These are phyloP conservation scores for Fusarium cyanostomum DNA, from an alignment of 2,329 filamentous ascomycete species.

Conservation along the genomic window DNA sequence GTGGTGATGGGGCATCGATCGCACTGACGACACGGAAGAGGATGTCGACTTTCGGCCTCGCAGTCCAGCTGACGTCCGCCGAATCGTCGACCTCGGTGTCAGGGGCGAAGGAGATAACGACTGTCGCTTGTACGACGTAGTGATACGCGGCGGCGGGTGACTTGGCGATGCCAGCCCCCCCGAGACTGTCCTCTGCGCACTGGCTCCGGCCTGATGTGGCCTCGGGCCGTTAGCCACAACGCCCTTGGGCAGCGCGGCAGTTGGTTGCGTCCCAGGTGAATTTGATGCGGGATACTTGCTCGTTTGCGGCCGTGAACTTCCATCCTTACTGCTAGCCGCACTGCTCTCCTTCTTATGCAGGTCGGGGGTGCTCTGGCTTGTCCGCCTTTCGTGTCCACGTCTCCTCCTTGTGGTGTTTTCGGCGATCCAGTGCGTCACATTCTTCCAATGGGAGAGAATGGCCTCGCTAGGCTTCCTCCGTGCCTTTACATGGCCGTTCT, in stretches of 20 bases:
- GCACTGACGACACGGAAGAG: conserved; percentile 91
- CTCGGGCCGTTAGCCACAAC: conserved; percentile 63
- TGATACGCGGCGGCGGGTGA: conserved; percentile 44
- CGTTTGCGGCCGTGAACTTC: conserved; percentile 67
- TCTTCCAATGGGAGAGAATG: conserved; percentile 69
- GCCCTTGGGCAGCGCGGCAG: conserved; percentile 59
- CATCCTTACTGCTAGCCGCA: conserved; percentile 59
- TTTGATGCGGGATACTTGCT: conserved; percentile 62
- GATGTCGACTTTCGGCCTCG: conserved; percentile 95
- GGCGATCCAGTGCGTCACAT: conserved; percentile 71
- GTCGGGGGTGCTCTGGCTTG: conserved; percentile 68
- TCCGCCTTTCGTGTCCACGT: conserved; percentile 58
- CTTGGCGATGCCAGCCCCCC: conserved; percentile 43
- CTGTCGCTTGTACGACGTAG: conserved; percentile 70
- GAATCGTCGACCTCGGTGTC: conserved; percentile 86
- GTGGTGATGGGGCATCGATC: conserved; percentile 87
- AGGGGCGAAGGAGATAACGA: conserved; percentile 88
- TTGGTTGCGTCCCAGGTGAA: conserved; percentile 49
- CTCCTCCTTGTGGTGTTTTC: conserved; percentile 66
- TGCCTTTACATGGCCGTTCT: conserved; percentile 55
- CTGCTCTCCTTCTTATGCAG: conserved; percentile 61
- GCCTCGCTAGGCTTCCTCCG: conserved; percentile 67
- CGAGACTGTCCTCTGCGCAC: conserved; percentile 36
- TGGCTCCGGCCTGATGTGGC: conserved; percentile 25
- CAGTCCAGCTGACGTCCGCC: conserved; percentile 83